Conservation (phyloP, 139 green algal genomes). For the Eudorina sp. region DNA sequence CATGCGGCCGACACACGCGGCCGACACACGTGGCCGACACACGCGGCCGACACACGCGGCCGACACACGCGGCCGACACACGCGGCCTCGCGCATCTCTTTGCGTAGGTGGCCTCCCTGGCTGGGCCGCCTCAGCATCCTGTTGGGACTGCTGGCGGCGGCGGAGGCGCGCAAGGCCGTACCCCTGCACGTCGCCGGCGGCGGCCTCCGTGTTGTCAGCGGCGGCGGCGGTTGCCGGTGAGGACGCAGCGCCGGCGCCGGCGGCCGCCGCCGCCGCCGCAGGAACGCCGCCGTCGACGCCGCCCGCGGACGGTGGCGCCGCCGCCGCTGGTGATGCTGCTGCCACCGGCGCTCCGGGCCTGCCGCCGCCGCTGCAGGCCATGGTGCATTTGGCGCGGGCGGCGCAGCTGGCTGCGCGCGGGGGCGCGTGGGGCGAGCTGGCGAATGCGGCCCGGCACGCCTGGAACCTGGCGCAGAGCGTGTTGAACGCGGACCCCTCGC, state of each 20-base stretch:
- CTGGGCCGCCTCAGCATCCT: conserved; percentile 56
- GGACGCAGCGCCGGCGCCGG: not conserved
- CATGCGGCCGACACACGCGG: too few relatives aligned
- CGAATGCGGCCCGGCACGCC: conserved; percentile 56
- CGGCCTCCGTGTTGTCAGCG: not conserved
- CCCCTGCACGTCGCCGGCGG: not conserved
- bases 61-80: too few relatives aligned
- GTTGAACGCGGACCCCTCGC: conserved; percentile 46
- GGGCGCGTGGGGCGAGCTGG: conserved; percentile 60
- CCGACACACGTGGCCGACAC: too few relatives aligned
- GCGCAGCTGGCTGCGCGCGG: conserved; percentile 54
- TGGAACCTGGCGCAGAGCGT: conserved; percentile 59
- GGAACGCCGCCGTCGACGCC: too few relatives aligned
- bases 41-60: too few relatives aligned
- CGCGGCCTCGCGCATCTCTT: not conserved
- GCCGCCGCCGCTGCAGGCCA: conserved; percentile 47
- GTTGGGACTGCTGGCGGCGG: conserved; percentile 46
- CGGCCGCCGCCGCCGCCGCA: not conserved
- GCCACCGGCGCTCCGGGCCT: not conserved
- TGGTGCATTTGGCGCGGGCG: conserved; percentile 53
- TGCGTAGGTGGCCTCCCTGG: conserved; percentile 60
- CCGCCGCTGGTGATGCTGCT: not conserved
- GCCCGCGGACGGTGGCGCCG: not conserved
- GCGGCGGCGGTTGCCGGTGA: not conserved
- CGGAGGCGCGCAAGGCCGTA: conserved; percentile 16